phyloP scores from a whole-genome alignment of 495 filamentous ascomycete species.

The Evernia prunastri region DNA sequence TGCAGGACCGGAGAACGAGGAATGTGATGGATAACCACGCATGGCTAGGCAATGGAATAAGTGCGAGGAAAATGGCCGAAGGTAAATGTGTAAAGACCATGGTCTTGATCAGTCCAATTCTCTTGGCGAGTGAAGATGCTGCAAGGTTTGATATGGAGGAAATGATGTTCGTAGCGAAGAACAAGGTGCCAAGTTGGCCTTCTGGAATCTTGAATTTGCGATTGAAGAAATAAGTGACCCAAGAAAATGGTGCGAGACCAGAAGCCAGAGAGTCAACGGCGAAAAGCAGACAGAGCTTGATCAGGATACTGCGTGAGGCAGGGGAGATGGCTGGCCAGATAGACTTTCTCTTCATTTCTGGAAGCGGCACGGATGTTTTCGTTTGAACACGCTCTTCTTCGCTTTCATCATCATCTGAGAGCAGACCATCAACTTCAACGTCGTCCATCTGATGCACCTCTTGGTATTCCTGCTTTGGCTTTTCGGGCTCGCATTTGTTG shows the following conservation, averaged over 20 bases:
- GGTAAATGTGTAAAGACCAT: constrained; percentile 87
- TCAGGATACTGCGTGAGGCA: constrained; percentile 53
- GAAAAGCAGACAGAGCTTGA: constrained; percentile 68
- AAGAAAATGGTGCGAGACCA: constrained; percentile 58
- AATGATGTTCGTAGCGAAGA: constrained; percentile 60
- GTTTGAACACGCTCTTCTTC: constrained; percentile 8
- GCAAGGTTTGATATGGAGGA: constrained; percentile 63
- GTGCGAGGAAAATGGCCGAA: constrained; percentile 61
- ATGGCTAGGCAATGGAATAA: constrained; percentile 57
- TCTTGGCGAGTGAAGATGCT: constrained; percentile 65
- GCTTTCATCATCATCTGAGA: constrained; percentile 23
- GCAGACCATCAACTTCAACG: constrained; percentile 19
- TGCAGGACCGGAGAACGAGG: constrained; percentile 61
- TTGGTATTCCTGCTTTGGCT: constrained; percentile 25
- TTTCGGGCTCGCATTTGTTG: constrained; percentile 47
- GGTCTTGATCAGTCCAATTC: constrained; percentile 73
- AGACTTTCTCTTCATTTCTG: constrained; percentile 21
- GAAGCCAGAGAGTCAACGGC: constrained; percentile 72
- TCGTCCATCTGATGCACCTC: constrained; percentile 21
- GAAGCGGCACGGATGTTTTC: constrained; percentile 3
- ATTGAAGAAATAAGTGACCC: constrained; percentile 72
- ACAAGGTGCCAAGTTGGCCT: constrained; percentile 63
- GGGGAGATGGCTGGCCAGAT: constrained; percentile 48
- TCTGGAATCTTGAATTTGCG: constrained; percentile 65
- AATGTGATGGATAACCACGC: constrained; percentile 54